Evolutionary conservation across 2,329 filamentous ascomycete genomes (phyloP).

Genomic region (Fusarium sp.): DNA sequence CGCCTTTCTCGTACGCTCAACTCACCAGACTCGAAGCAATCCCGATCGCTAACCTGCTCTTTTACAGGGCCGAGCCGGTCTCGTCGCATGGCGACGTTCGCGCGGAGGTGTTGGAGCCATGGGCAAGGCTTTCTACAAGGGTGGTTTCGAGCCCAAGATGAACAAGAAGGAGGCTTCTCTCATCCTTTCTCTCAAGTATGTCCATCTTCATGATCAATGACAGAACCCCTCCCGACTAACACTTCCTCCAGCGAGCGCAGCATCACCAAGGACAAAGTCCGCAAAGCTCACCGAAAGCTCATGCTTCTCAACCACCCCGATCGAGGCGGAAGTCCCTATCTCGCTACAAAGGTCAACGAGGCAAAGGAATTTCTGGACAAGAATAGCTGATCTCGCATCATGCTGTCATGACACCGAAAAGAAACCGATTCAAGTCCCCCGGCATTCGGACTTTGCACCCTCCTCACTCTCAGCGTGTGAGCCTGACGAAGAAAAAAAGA

Average conservation of each 20-base stretch:
- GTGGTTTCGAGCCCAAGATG: constrained; percentile 97
- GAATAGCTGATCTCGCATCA: constrained; percentile 35
- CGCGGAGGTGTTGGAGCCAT: constrained; percentile 81
- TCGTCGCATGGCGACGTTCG: constrained; percentile 88
- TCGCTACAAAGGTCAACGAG: constrained; percentile 98
- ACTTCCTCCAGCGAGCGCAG: constrained; percentile 77
- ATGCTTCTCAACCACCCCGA: constrained; percentile 99
- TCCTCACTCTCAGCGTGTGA: neutral
- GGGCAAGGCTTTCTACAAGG: constrained; percentile 96
- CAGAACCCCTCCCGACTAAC: constrained; percentile 8
- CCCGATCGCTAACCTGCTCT: constrained; percentile 8
- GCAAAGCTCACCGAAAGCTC: constrained; percentile 93
- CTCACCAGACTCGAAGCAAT: neutral
- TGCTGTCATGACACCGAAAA: constrained; percentile 16
- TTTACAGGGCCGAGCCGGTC: constrained; percentile 85
- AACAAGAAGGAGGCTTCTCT: constrained; percentile 89
- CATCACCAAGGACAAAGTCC: constrained; percentile 91
- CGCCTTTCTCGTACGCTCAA: constrained; percentile 60
- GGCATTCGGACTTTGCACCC: constrained; percentile 7
- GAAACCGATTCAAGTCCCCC: constrained; percentile 1
- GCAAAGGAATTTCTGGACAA: constrained; percentile 97
- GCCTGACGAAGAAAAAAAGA: constrained; percentile 9
- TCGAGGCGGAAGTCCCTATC: constrained; percentile 93
- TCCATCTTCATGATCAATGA: neutral
- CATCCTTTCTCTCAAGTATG: constrained; percentile 89